phyloP scores from a whole-genome alignment of 2,329 filamentous ascomycete genomes.

The Hypomyces rosellus region DNA sequence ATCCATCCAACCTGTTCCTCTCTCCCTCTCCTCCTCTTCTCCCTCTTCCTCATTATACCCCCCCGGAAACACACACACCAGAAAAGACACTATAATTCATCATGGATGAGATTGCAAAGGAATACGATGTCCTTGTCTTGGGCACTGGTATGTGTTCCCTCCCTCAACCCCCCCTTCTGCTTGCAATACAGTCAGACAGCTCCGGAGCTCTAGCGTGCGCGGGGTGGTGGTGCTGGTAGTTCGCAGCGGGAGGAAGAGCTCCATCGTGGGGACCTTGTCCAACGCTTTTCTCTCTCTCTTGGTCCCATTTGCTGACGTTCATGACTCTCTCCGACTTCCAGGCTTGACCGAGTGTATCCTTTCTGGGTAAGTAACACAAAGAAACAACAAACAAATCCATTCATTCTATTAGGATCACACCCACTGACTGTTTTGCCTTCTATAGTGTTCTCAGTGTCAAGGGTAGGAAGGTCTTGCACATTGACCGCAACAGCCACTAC shows the following conservation, averaged over 20 bases:
- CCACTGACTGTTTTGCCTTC: conserved; percentile 25
- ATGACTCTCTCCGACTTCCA: conserved; percentile 30
- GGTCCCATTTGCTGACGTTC: conserved; percentile 1
- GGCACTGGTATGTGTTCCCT: conserved; percentile 72
- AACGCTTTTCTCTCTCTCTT: background rate
- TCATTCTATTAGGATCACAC: background rate
- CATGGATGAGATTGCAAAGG: conserved; percentile 97
- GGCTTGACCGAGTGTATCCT: conserved; percentile 98
- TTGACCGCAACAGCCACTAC: conserved; percentile 97
- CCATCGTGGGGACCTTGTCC: background rate
- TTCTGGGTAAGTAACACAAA: conserved; percentile 63
- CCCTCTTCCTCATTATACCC: background rate
- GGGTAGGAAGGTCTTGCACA: conserved; percentile 98
- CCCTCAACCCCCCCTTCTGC: background rate
- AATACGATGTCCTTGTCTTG: conserved; percentile 98
- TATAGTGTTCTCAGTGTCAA: conserved; percentile 85
- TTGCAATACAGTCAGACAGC: background rate
- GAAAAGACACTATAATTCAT: conserved; percentile 20
- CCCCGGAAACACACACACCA: background rate
- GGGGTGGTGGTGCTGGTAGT: background rate
- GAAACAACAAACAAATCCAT: background rate
- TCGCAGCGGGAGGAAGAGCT: background rate
- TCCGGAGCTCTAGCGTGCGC: background rate
- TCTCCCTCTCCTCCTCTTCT: background rate
- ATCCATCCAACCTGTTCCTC: background rate